A percentile compares a stretch with the other conserved stretches of the same genome.
phyloP scores from a whole-genome alignment of 768 basidiomycete genomes.

The Suillus bovinus region DNA sequence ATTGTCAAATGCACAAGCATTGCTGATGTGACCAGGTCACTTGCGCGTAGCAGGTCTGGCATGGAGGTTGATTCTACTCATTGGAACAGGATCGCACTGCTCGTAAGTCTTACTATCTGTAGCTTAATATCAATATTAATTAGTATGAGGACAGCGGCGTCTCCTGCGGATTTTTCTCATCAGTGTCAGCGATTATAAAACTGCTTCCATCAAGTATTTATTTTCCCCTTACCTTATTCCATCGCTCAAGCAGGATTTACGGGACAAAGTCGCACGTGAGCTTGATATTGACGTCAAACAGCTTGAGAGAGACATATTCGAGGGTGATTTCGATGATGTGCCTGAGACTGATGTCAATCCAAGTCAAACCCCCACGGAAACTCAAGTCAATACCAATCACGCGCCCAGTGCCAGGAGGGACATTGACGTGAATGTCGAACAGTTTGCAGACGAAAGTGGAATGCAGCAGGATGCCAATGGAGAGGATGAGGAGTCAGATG shows the following conservation, averaged over 20 bases:
- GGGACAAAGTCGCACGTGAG: too few relatives aligned
- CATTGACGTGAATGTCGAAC: neutral
- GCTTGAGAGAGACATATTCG: too few relatives aligned
- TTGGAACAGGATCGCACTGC: slow-evolving; percentile 10
- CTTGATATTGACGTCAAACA: neutral
- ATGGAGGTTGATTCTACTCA: slow-evolving; percentile 9
- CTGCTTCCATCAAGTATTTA: neutral
- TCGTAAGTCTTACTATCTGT: slow-evolving; percentile 1
- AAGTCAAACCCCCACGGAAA: neutral
- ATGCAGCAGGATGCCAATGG: neutral
- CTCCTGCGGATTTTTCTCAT: too few relatives aligned
- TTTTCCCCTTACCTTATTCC: slow-evolving; percentile 8
- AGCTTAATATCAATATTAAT: neutral
- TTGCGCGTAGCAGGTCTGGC: neutral
- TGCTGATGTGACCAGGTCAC: too few relatives aligned
- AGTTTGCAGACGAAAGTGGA: neutral
- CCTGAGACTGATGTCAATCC: neutral
- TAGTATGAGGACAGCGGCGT: slow-evolving; percentile 2
- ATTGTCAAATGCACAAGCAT: slow-evolving; percentile 4
- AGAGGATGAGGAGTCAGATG: neutral
- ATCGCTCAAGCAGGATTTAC: slow-evolving; percentile 2
- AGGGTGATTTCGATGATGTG: too few relatives aligned
- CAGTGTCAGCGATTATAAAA: slow-evolving; percentile 1
- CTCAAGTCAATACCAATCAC: neutral
- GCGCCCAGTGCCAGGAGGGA: neutral